These are phyloP conservation scores for Pelagomonas calceolata DNA, from an alignment of 108 stramenopile species.

Conservation along the genomic window DNA sequence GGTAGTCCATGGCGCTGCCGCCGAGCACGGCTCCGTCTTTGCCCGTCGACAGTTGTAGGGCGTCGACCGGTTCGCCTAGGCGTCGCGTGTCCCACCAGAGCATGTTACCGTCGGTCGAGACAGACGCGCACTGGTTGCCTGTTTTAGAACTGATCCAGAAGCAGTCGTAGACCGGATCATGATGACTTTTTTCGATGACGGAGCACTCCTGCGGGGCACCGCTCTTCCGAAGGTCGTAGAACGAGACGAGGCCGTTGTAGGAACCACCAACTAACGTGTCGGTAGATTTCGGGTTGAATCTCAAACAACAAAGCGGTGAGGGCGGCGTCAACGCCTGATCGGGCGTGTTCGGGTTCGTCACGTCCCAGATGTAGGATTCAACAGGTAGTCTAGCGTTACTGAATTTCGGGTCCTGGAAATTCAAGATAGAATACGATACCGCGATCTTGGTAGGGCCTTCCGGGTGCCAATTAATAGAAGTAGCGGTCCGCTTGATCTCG, in stretches of 20 bases:
- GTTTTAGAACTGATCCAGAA: conserved; percentile 79
- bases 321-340: conserved; percentile 60
- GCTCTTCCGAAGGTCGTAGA: conserved; percentile 59
- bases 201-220: conserved; percentile 46
- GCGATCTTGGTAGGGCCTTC: conserved; percentile 68
- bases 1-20: conserved; percentile 69
- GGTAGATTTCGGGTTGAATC: conserved; percentile 67
- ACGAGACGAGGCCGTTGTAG: conserved; percentile 73
- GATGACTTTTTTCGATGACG: conserved; percentile 69
- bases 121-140: conserved; percentile 63
- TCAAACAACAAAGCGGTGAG: conserved; percentile 63
- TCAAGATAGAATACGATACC: conserved; percentile 63
- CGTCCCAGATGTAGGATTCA: conserved; percentile 74
- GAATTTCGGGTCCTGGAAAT: conserved; percentile 66
- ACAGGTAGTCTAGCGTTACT: conserved; percentile 16
- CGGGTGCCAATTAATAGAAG: conserved; percentile 77
- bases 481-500: conserved; percentile 55
- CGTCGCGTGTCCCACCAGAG: conserved; percentile 79
- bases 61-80: conserved; percentile 59
- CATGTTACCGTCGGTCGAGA: conserved; percentile 73
- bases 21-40: conserved; percentile 60
- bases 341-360: conserved; percentile 72
- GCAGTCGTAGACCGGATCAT: conserved; percentile 76
- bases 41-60: conserved; percentile 43
- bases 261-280: conserved; percentile 65